Percentiles rank a stretch among this genome's conserved stretches.
These are phyloP conservation scores for Aquilaria yunnanensis DNA, from an alignment of 345 rosid species.

Conservation along the genomic window DNA sequence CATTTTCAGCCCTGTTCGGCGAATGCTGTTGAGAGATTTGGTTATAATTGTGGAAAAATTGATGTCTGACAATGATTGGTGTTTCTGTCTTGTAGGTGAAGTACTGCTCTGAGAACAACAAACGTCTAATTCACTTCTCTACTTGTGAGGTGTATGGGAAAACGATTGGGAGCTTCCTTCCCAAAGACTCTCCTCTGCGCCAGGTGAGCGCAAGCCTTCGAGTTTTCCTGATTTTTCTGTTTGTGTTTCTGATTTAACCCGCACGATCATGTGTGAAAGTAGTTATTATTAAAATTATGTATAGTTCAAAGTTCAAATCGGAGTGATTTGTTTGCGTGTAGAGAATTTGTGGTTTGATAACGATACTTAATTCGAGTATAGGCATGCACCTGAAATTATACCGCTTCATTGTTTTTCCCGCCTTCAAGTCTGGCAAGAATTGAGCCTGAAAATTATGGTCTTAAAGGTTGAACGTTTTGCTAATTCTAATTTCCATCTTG, in stretches of 20 bases:
- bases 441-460: neutral
- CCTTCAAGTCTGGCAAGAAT: neutral
- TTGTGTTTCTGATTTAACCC: too few species aligned
- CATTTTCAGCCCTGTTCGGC: conserved; percentile 6
- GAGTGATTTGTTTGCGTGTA: too few species aligned
- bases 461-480: neutral
- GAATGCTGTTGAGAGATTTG: conserved; percentile 9
- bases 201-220: conserved; percentile 44
- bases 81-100: conserved; percentile 49
- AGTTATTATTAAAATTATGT: too few species aligned
- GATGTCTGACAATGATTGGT: conserved; percentile 18
- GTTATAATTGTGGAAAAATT: conserved; percentile 10
- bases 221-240: conserved; percentile 4
- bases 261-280: too few species aligned
- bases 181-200: conserved; percentile 88
- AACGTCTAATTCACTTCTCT: conserved; percentile 97
- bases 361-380: neutral
- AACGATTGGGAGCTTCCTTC: conserved; percentile 91
- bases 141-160: conserved; percentile 99
- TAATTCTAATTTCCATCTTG: neutral
- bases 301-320: too few species aligned
- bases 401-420: neutral
- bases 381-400: neutral
- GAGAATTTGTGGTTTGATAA: neutral
- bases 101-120: conserved; percentile 94